Evolutionary conservation across 805 yeast genomes (phyloP), one percentile per base, ranked within the genome.

Genomic region (Spencermartinsiella europaea): DNA sequence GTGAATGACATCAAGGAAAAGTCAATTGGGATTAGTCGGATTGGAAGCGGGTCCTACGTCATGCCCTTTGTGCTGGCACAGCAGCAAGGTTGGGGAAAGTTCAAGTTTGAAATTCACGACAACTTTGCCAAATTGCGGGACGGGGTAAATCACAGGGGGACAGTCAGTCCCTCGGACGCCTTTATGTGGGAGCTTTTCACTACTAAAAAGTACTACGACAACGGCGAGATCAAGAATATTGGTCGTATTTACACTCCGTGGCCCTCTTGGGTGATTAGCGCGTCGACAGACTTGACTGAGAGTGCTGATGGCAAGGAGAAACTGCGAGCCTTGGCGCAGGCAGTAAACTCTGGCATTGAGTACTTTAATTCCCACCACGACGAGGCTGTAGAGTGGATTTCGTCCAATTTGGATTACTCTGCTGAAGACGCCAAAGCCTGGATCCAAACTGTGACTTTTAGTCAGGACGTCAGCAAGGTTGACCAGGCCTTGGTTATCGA

Each of bases 171-270:
- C 17, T 72, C 82, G 31, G 96, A 89, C 60, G 95, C 91, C 2
- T 89, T 89, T 65, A 85, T 90, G 95, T 89, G 97, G 97, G 97
- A 89, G 60, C 76, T 85, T 65, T 89, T 89, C 70, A 89, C 97
- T 1, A 80, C 90, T 28, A 89, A 89, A 61, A 79, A 78, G 62
- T 89, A 85, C 68, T 87, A 85, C 63, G 96, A 86, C 59, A 74
- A 68, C 46, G 75, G 78, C 17, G 96, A 88, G 57, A 81, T 90
- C 66, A 86, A 84, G 66, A 71, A 77, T 55, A 80, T 89, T 50
- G 97, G 95, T 14, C 86, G 85, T 54, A 88, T 89, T 47, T 85
- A 84, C 66, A 89, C 97, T 0, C 97, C 97, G 16, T 89, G 97
- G 97, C 91, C 96, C 8, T 85, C 95, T 1, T 89, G 96, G 96